Evolutionary conservation across 192 early-diverging fungal species (phyloP).

Genomic region (Gryganskiella cystojenkinii): DNA sequence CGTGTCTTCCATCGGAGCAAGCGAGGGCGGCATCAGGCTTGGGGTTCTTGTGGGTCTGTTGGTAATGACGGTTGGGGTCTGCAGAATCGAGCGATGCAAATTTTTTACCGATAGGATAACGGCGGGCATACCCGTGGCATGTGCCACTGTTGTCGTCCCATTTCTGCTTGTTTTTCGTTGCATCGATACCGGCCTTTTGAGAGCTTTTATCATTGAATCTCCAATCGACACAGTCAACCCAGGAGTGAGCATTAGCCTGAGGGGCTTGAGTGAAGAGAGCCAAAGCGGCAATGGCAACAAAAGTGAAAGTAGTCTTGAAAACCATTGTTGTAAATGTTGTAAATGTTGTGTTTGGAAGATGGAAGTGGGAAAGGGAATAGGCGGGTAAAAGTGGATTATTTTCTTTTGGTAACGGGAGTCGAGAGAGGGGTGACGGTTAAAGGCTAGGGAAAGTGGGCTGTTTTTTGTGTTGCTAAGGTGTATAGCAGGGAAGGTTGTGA

Average conservation of each 20-base stretch:
- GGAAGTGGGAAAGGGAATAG: not conserved
- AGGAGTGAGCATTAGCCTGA: conserved; percentile 45
- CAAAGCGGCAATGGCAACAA: conserved; percentile 31
- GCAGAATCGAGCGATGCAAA: conserved; percentile 27
- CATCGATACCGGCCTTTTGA: conserved; percentile 2
- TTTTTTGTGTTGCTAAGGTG: conserved; percentile 37
- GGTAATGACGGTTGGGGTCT: conserved; percentile 26
- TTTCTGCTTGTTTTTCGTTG: not conserved
- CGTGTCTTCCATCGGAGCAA: conserved; percentile 22
- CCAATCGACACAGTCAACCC: conserved; percentile 47
- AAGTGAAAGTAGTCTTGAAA: conserved; percentile 39
- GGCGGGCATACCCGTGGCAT: conserved; percentile 34
- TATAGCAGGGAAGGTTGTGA: conserved; percentile 24
- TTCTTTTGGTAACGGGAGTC: not conserved
- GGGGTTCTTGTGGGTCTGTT: conserved; percentile 24
- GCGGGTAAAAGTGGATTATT: not conserved
- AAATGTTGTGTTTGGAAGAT: not conserved
- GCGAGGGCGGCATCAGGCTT: conserved; percentile 10
- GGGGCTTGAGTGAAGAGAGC: conserved; percentile 26
- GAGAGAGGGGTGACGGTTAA: not conserved
- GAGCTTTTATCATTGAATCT: too few relatives aligned
- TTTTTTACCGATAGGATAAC: conserved; percentile 25
- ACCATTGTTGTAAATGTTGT: conserved; percentile 15
- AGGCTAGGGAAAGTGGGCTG: too few relatives aligned
- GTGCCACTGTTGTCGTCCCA: conserved; percentile 24